Percentiles rank a stretch among this genome's conserved stretches.
These are phyloP conservation scores for Fusarium papillatum DNA, from an alignment of 2,329 filamentous ascomycete genomes.

Conservation along the genomic window DNA sequence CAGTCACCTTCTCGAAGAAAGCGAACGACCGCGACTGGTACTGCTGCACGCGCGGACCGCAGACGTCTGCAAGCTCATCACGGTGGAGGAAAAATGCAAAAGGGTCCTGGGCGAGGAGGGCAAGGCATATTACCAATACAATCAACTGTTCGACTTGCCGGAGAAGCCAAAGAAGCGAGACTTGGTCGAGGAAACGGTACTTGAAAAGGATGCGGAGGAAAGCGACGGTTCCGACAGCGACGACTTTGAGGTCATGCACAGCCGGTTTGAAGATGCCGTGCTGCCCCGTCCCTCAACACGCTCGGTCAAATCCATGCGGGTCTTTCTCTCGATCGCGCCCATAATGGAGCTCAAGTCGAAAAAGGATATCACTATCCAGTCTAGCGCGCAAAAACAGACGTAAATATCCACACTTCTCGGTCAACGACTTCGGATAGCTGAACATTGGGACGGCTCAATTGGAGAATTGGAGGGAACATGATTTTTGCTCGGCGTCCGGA, in stretches of 20 bases:
- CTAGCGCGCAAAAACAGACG: conserved; percentile 51
- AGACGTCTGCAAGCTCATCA: conserved; percentile 75
- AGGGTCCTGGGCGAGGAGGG: conserved; percentile 63
- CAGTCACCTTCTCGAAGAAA: conserved; percentile 56
- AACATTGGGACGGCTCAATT: background rate
- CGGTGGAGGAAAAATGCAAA: conserved; percentile 76
- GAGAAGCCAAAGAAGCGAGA: conserved; percentile 48
- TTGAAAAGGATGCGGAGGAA: conserved; percentile 43
- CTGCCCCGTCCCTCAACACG: conserved; percentile 60
- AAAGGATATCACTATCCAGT: conserved; percentile 62
- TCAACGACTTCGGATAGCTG: background rate
- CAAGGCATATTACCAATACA: conserved; percentile 69
- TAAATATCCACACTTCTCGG: background rate
- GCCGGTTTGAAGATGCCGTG: conserved; percentile 68
- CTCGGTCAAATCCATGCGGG: conserved; percentile 67
- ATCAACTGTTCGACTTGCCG: conserved; percentile 65
- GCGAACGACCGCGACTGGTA: conserved; percentile 50
- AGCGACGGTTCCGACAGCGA: conserved; percentile 51
- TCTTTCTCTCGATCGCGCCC: conserved; percentile 68
- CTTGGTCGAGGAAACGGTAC: conserved; percentile 58
- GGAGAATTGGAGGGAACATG: background rate
- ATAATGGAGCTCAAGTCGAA: conserved; percentile 68
- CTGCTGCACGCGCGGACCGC: conserved; percentile 64
- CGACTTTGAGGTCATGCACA: conserved; percentile 70
- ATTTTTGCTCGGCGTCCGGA: conserved; percentile 17